Percentiles rank a stretch among this genome's conserved stretches.
phyloP scores from a whole-genome alignment of 768 basidiomycete genomes.

The Auricularia sp. region DNA sequence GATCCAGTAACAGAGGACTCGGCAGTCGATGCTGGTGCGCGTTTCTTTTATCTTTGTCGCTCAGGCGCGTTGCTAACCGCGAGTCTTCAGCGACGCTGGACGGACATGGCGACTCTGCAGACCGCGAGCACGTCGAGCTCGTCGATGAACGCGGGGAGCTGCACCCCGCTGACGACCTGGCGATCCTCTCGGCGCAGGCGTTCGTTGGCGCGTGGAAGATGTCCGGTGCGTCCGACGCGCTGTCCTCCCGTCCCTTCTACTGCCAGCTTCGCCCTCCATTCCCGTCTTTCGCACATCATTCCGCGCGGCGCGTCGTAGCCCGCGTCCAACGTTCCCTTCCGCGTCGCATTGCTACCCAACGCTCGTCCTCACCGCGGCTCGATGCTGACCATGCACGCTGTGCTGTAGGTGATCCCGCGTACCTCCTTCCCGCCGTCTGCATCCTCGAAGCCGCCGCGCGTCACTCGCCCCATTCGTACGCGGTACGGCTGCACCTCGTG shows the following conservation, averaged over 20 bases:
- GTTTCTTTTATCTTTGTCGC: neutral
- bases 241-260: neutral
- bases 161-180: constrained; percentile 81
- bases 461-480: constrained; percentile 62
- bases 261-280: neutral
- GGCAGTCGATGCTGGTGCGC: constrained; percentile 27
- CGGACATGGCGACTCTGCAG: neutral
- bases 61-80: too few relatives aligned
- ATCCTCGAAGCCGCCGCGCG: constrained; percentile 19
- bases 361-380: too few relatives aligned
- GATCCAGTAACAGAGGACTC: too few relatives aligned
- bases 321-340: too few relatives aligned
- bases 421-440: constrained; percentile 37
- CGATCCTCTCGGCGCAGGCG: constrained; percentile 59
- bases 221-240: constrained; percentile 28
- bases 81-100: too few relatives aligned
- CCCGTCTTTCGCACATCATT: neutral
- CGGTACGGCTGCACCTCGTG: constrained; percentile 66
- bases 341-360: too few relatives aligned
- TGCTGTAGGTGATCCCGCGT: constrained; percentile 25
- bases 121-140: neutral
- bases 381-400: too few relatives aligned
- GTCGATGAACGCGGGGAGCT: constrained; percentile 52
- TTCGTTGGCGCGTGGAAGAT: constrained; percentile 42
- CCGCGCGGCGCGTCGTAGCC: neutral